A percentile compares a stretch with the other conserved stretches of the same genome.
phyloP scores from a whole-genome alignment of 345 rosid species.

The Combretum micranthum region DNA sequence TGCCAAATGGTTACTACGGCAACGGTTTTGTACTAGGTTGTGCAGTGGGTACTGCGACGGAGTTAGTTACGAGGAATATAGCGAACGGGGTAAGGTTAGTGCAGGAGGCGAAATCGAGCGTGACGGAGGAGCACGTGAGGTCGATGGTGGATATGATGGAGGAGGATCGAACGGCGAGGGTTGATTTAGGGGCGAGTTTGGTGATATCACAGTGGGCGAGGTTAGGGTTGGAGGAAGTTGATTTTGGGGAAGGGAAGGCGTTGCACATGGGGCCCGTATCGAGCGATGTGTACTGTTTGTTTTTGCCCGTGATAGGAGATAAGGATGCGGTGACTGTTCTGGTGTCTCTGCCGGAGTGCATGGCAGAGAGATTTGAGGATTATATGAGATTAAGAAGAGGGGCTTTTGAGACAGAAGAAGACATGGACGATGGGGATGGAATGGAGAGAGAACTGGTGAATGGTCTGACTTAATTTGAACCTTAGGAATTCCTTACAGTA shows the following conservation, averaged over 20 bases:
- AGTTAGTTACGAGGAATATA: conserved; percentile 39
- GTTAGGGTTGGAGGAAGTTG: conserved; percentile 80
- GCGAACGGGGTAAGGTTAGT: conserved; percentile 40
- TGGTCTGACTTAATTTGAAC: no score
- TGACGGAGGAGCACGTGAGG: conserved; percentile 51
- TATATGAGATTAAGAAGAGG: conserved; percentile 33
- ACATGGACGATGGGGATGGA: not conserved
- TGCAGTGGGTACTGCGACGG: conserved; percentile 41
- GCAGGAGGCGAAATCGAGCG: conserved; percentile 58
- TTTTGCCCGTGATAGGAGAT: conserved; percentile 67
- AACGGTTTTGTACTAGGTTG: conserved; percentile 85
- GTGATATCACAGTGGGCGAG: conserved; percentile 91
- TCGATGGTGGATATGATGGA: conserved; percentile 70
- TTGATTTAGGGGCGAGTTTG: conserved; percentile 47
- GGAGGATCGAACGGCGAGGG: conserved; percentile 60
- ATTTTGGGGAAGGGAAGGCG: conserved; percentile 75
- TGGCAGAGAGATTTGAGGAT: conserved; percentile 55
- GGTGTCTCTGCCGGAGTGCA: conserved; percentile 68
- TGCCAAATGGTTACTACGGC: conserved; percentile 74
- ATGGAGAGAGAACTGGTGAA: no score
- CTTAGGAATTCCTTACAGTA: no score
- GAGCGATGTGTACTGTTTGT: conserved; percentile 86
- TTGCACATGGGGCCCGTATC: conserved; percentile 78
- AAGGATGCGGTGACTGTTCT: conserved; percentile 52
- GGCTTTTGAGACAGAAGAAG: not conserved